Base-by-base conservation (phyloP, 805 yeast species). In the Spathaspora girioi region DNA sequence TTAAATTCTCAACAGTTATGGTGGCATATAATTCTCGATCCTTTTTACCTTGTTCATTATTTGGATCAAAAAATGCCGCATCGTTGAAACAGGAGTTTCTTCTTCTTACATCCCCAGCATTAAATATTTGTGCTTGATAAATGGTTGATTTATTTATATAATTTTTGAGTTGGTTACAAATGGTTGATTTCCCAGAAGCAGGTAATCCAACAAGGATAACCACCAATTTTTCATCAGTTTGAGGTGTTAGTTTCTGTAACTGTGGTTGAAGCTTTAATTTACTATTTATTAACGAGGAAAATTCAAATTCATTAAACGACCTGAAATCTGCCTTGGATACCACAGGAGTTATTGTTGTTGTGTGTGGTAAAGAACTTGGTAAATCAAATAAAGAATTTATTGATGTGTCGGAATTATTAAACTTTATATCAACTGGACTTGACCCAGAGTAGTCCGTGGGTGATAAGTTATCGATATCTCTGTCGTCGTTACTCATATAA, bases 21-120 rank as follows among this genome's bases (percentile, higher is more conserved):
- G 62, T 60, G 31, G 76, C 78, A 46, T 62, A 72, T 29, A 52
- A 45, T 52, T 73, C 77, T 43, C 77, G 59, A 51, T 69, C 68
- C 44, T 59, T 61, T 54, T 56, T 51, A 18, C 66, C 71, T 42
- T 60, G 55, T 27, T 55, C 55, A 54, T 71, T 71, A 45, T 56
- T 59, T 2, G 78, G 76, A 53, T 70, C 64, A 60, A 74, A 73
- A 54, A 68, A 73, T 43, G 68, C 69, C n/a, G 69, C 57, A 54
- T 65, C 65, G 50, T 67, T 59, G 50, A 66, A 66, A 19, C 53
- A 47, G 38, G 59, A 61, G 15, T 54, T 56, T 48, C 63, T 63
- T 50, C 84, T 66, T 50, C 84, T 65, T 18, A 78, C 70, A 54
- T 79, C 75, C 20, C 84, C 84, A 26, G 83, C 83, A 55, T 80